A percentile compares a stretch with the other conserved stretches of the same genome.
Evolutionary conservation across 768 basidiomycete genomes (phyloP).

Genomic region (Cystobasidium tubakii): DNA sequence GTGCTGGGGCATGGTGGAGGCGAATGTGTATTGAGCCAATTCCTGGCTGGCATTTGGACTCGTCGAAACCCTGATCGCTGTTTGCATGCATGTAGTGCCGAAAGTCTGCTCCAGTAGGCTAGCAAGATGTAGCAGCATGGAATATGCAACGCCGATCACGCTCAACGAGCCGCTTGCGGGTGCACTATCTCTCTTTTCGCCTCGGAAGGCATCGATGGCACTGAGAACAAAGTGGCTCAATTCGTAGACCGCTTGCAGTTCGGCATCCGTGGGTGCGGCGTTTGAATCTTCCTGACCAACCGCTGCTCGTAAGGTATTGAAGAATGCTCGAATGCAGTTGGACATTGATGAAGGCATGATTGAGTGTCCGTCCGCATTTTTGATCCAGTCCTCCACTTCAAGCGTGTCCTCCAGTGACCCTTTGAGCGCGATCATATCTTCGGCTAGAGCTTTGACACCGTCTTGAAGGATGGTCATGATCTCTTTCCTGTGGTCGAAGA

Average conservation of each 20-base stretch:
- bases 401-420: not conserved
- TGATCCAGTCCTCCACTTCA: slow-evolving; percentile 13
- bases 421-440: not conserved
- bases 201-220: not conserved
- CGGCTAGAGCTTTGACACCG: not conserved
- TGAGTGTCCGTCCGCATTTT: slow-evolving; percentile 3
- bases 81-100: not conserved
- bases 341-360: slow-evolving; percentile 6
- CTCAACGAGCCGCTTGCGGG: not conserved
- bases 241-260: not conserved
- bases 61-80: not conserved
- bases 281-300: slow-evolving; percentile 1
- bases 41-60: not conserved
- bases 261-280: not conserved
- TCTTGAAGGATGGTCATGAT: not conserved
- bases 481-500: not conserved
- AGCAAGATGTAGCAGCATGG: not conserved
- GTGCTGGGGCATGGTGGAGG: not conserved
- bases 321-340: slow-evolving; percentile 8
- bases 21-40: not conserved
- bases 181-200: not conserved
- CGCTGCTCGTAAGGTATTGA: slow-evolving; percentile 1
- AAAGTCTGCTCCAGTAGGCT: not conserved
- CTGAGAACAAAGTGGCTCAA: not conserved
- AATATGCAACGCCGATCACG: not conserved